Evolutionary conservation across 2,329 filamentous ascomycete genomes (phyloP).

Genomic region (Colletotrichum acutatum): DNA sequence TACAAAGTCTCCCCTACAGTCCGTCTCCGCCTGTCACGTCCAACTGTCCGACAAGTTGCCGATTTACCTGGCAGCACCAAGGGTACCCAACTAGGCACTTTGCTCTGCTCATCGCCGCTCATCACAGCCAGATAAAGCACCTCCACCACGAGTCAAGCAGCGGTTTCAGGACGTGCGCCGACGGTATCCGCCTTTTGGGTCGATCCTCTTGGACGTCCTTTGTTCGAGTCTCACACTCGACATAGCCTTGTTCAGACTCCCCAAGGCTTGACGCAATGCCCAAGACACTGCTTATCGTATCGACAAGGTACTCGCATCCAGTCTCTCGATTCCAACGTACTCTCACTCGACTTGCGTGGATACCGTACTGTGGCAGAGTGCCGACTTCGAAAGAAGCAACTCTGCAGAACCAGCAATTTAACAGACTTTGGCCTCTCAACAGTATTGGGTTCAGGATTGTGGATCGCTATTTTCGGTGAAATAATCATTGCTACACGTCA

Average conservation of each 20-base stretch:
- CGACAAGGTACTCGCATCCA: background rate
- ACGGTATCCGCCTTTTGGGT: background rate
- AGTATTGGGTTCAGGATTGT: conserved; percentile 1
- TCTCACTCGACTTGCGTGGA: no score
- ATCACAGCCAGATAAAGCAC: background rate
- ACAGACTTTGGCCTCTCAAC: background rate
- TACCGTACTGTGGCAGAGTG: background rate
- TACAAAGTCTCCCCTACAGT: background rate
- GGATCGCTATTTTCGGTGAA: background rate
- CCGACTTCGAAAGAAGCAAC: background rate
- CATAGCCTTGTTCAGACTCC: background rate
- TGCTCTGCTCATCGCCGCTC: background rate
- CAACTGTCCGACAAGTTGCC: background rate
- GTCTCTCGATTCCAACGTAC: background rate
- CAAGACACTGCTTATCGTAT: background rate
- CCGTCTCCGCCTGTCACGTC: conserved; percentile 8
- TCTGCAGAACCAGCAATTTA: background rate
- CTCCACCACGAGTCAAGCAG: conserved; percentile 21
- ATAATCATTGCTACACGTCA: background rate
- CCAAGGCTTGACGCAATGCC: background rate
- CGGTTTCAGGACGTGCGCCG: conserved; percentile 21
- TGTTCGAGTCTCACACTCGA: background rate
- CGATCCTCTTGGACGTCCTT: background rate
- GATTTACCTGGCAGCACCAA: background rate
- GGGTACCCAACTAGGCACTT: background rate